Evolutionary conservation across 2,329 filamentous ascomycete species (phyloP).

Genomic region (Colletotrichum chlorophyti): DNA sequence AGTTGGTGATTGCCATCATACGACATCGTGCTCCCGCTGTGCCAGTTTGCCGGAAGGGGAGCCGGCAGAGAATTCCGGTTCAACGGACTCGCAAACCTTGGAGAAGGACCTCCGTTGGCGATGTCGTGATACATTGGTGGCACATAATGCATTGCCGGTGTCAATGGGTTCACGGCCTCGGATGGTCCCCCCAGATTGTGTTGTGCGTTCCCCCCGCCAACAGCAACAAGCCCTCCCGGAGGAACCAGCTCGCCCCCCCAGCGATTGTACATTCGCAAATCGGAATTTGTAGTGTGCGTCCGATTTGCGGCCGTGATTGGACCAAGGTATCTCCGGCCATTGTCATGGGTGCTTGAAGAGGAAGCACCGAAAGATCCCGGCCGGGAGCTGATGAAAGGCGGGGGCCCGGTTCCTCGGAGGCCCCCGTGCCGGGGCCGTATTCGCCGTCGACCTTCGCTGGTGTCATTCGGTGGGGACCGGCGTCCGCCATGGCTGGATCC

Average conservation of each 20-base stretch:
- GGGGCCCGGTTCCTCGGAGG: conserved; percentile 17
- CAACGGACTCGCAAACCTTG: neutral
- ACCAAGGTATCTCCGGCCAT: conserved; percentile 1
- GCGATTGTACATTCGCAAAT: too few species aligned
- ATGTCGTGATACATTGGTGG: neutral
- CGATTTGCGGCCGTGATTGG: neutral
- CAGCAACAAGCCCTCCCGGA: too few species aligned
- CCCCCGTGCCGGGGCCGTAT: conserved; percentile 21
- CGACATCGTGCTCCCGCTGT: neutral
- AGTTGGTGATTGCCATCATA: conserved; percentile 7
- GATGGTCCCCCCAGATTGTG: neutral
- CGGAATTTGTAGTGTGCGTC: too few species aligned
- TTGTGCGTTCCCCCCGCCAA: too few species aligned
- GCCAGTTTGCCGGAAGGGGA: conserved; percentile 9
- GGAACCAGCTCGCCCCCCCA: too few species aligned
- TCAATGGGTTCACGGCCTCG: neutral
- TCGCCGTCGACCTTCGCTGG: conserved; percentile 20
- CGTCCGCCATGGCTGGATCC: conserved; percentile 12
- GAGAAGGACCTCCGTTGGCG: neutral
- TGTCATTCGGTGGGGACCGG: conserved; percentile 23
- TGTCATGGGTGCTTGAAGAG: neutral
- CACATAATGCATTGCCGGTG: neutral
- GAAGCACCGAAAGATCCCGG: conserved; percentile 4
- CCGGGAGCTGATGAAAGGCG: conserved; percentile 9
- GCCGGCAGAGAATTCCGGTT: conserved; percentile 20